Evolutionary conservation across 2,329 filamentous ascomycete genomes (phyloP), one percentile per base, ranked within the genome.

Genomic region (Ophiocordyceps robertsii): DNA sequence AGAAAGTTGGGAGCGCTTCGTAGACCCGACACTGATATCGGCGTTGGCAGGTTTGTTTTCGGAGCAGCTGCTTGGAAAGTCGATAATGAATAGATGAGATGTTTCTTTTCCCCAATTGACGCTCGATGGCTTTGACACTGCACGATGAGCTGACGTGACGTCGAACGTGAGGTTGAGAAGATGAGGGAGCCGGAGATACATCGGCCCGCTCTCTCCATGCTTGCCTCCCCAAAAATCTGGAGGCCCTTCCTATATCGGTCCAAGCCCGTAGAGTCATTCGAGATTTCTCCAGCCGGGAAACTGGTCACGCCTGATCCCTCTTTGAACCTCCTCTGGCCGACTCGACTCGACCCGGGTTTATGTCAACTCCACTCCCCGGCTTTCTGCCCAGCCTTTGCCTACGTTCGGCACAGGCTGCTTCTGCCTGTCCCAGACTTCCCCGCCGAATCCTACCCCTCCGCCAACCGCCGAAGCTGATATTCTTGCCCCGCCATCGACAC

Each of bases 321-420:
- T 4, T 9, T n/a, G n/a, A n/a, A 14, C 17, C 7, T 16, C 14
- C 10, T 17, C 33, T 35, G 33, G n/a, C 12, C 8, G 17, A 9
- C n/a, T 10, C 14, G n/a, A 16, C 33, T 14, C 33, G n/a, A 10
- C 4, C 33, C 1, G 33, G 33, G 13, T 36, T 37, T 30, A 43
- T 43, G 42, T 37, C 42, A 16, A 27, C 37, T 19, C 16, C 31
- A 13, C 13, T 12, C 19, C 13, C 31, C 27, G 13, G 38, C 42
- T 27, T 31, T 30, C 14, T 40, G 32, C 32, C 36, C 42, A 13
- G 16, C 16, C 14, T 30, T 37, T 32, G 21, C 14, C 42, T 43
- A 37, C 38, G 37, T 40, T 40, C 31, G 24, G 32, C 42, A 43
- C 41, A 24, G 41, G 41, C 37, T 39, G 41, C 41, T 17, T 36